Evolutionary conservation across 208 protist species (phyloP).

Genomic region (Leishmania mexicana): DNA sequence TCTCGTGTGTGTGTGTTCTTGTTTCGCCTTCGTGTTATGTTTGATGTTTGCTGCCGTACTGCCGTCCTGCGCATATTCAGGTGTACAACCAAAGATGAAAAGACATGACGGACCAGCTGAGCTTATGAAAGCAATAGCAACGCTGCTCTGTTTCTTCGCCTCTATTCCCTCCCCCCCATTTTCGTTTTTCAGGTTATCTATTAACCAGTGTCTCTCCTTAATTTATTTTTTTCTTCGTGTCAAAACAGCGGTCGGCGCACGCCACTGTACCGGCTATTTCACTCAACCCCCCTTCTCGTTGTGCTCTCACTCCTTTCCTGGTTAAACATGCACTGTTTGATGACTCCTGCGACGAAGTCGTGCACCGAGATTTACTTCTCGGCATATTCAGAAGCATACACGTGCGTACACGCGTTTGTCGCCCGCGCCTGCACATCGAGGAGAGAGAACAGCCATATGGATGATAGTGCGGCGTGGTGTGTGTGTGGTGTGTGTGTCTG

Average conservation of each 20-base stretch:
- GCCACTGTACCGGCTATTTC: background rate
- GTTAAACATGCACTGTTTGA: background rate
- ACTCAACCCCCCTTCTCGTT: background rate
- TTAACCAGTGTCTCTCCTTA: background rate
- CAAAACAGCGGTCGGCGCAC: background rate
- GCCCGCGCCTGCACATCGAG: background rate
- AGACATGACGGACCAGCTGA: background rate
- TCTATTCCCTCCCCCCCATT: constrained; percentile 2
- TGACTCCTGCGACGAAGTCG: background rate
- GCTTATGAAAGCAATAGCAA: background rate
- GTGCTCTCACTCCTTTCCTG: background rate
- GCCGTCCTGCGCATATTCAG: background rate
- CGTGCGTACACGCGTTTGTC: background rate
- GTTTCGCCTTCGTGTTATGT: background rate
- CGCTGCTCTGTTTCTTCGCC: background rate
- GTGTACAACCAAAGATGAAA: background rate
- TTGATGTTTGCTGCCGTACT: background rate
- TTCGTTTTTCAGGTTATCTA: background rate
- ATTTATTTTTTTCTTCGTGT: background rate
- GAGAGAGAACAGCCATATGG: background rate
- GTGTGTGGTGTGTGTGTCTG: background rate
- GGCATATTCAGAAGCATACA: background rate
- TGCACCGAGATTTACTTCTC: background rate
- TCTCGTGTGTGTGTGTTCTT: background rate
- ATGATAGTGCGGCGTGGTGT: background rate